These are phyloP conservation scores for Sporothrix dimorphospora DNA, from an alignment of 2,329 filamentous ascomycete species.

Conservation along the genomic window DNA sequence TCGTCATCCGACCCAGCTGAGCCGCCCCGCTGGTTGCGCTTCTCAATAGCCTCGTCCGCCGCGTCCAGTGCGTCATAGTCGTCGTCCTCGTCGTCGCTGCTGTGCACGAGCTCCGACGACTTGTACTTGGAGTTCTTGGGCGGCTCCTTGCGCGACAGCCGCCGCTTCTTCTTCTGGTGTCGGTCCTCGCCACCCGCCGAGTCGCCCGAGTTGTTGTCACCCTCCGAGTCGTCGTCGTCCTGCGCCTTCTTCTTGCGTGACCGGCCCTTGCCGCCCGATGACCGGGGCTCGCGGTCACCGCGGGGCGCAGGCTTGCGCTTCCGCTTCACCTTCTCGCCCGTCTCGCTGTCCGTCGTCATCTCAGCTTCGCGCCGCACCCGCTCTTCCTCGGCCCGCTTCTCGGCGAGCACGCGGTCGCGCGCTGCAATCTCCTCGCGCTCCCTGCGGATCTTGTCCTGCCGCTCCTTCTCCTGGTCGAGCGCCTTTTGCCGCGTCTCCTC, in stretches of 20 bases:
- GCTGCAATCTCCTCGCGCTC: conserved; percentile 82
- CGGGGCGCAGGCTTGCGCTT: conserved; percentile 64
- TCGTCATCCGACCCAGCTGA: conserved; percentile 32
- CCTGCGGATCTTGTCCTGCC: conserved; percentile 79
- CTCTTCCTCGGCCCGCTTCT: conserved; percentile 72
- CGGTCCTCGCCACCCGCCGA: conserved; percentile 52
- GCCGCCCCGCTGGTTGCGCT: conserved; percentile 35
- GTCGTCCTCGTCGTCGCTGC: conserved; percentile 64
- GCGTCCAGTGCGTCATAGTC: conserved; percentile 36
- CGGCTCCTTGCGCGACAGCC: conserved; percentile 51
- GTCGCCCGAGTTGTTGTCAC: conserved; percentile 41
- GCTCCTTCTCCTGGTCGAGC: conserved; percentile 70
- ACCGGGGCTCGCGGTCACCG: conserved; percentile 41
- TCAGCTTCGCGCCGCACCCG: conserved; percentile 71
- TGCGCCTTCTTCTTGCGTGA: conserved; percentile 50
- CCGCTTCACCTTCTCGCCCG: conserved; percentile 77
- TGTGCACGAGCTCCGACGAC: conserved; percentile 80
- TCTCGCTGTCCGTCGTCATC: conserved; percentile 79
- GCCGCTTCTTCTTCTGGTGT: conserved; percentile 65
- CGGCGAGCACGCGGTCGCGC: conserved; percentile 71
- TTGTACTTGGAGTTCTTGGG: conserved; percentile 71
- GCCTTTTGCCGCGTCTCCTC: conserved; percentile 74
- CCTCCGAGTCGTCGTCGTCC: conserved; percentile 58
- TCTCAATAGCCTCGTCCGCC: conserved; percentile 45
- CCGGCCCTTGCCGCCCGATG: conserved; percentile 33